Evolutionary conservation across 1,284 basidiomycete genomes (phyloP).

Genomic region (Entoloma clypeatum): DNA sequence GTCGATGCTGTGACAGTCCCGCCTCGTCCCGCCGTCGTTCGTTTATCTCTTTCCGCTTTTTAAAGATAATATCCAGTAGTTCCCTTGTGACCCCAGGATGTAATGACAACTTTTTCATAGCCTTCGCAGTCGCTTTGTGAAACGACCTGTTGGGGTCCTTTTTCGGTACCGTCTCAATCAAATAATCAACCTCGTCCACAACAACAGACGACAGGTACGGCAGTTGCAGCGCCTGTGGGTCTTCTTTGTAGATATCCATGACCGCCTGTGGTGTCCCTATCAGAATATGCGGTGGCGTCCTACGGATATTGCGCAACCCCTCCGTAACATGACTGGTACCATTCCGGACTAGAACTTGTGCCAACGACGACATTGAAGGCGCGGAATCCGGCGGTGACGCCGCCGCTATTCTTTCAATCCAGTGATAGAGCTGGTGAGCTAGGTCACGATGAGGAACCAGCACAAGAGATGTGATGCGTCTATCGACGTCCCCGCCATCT

Average conservation of each 20-base stretch:
- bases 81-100: conserved; percentile 58
- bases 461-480: conserved; percentile 48
- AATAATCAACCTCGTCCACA: conserved; percentile 72
- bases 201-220: conserved; percentile 51
- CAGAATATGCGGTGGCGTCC: conserved; percentile 58
- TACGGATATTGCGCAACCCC: conserved; percentile 37
- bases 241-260: conserved; percentile 48
- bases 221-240: conserved; percentile 42
- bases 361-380: conserved; percentile 39
- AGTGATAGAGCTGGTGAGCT: conserved; percentile 63
- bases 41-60: conserved; percentile 27
- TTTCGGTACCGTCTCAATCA: conserved; percentile 49
- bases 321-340: conserved; percentile 31
- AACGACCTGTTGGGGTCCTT: conserved; percentile 36
- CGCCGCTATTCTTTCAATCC: conserved; percentile 55
- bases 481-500: conserved; percentile 15
- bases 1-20: conserved; percentile 19
- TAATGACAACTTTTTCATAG: conserved; percentile 38
- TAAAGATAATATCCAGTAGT: conserved; percentile 56
- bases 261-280: conserved; percentile 70
- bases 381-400: conserved; percentile 24
- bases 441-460: conserved; percentile 75
- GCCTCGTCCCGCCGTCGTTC: conserved; percentile 23
- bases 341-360: conserved; percentile 61
- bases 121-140: conserved; percentile 30